A percentile compares a stretch with the other conserved stretches of the same genome.
These are phyloP conservation scores for Aureobasidium subglaciale DNA, from an alignment of 2,329 filamentous ascomycete genomes.

Conservation along the genomic window DNA sequence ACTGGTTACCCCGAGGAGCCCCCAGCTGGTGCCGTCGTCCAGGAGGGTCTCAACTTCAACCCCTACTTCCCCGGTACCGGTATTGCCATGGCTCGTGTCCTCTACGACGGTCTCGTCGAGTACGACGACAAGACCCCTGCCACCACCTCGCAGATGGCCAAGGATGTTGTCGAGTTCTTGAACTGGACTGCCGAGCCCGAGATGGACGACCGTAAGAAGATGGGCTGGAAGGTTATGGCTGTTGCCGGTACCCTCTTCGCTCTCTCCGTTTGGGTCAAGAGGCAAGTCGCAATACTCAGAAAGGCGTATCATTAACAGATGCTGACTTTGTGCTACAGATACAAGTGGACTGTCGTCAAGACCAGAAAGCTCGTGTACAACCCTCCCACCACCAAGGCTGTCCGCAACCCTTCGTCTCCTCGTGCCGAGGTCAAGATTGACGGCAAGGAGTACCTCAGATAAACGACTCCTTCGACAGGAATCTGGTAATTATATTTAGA, in stretches of 20 bases:
- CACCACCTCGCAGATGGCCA: constrained; percentile 97
- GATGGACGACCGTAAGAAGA: constrained; percentile 99
- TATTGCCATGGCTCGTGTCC: constrained; percentile 97
- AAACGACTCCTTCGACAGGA: neutral
- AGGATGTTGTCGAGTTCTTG: constrained; percentile 97
- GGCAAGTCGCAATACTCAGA: constrained; percentile 37
- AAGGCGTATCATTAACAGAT: neutral
- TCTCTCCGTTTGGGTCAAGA: constrained; percentile 93
- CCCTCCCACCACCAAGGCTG: constrained; percentile 47
- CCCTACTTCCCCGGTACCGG: constrained; percentile 99
- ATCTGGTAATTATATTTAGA: constrained; percentile 13
- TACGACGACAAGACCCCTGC: constrained; percentile 96
- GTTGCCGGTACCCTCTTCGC: constrained; percentile 73
- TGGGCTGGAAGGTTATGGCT: constrained; percentile 94
- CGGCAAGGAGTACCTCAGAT: constrained; percentile 2
- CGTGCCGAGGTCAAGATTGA: constrained; percentile 10
- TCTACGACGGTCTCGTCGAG: constrained; percentile 95
- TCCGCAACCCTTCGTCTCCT: constrained; percentile 15
- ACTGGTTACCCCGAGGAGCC: constrained; percentile 97
- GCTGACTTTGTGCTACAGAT: constrained; percentile 41
- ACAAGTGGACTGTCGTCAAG: constrained; percentile 98
- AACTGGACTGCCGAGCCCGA: constrained; percentile 99
- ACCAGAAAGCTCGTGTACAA: constrained; percentile 87
- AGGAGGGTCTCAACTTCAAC: constrained; percentile 97
- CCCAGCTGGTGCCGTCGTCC: constrained; percentile 78